Percentiles rank a stretch among this genome's conserved stretches.
Conservation (phyloP, 768 basidiomycete genomes). For the Pilatotrama ljubarskyi region DNA sequence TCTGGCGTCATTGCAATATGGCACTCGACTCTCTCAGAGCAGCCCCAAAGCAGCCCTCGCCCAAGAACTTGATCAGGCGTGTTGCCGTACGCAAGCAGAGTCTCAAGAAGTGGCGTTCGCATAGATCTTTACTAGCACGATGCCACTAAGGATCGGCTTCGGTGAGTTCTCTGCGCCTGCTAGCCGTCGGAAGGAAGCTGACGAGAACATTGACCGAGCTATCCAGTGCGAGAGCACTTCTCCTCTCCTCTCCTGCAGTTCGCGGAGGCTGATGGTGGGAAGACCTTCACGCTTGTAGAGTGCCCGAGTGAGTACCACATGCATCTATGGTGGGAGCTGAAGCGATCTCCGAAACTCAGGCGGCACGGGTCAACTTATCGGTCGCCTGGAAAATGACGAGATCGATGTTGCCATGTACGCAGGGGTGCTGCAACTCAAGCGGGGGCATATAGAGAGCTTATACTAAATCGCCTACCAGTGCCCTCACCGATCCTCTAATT, state of each 20-base stretch:
- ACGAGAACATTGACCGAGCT: no score
- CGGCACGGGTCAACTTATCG: conserved; percentile 84
- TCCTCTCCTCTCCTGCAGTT: conserved; percentile 90
- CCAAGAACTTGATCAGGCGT: no score
- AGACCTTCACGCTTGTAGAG: conserved; percentile 82
- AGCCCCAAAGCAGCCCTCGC: no score
- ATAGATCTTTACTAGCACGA: no score
- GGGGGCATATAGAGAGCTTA: no score
- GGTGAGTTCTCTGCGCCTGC: not conserved
- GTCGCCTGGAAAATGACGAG: conserved; percentile 68
- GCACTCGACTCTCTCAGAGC: no score
- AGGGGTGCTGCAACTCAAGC: not conserved
- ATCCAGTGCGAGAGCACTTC: conserved; percentile 86
- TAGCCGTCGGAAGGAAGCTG: not conserved
- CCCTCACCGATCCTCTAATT: conserved; percentile 87
- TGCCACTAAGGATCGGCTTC: conserved; percentile 16
- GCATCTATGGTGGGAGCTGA: not conserved
- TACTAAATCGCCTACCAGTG: conserved; percentile 42
- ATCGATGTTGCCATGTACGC: conserved; percentile 80
- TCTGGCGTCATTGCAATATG: not conserved
- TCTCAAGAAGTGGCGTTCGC: no score
- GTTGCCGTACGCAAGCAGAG: no score
- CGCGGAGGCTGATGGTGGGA: conserved; percentile 61
- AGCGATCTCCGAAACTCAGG: conserved; percentile 42
- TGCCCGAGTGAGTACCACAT: conserved; percentile 67